Base-by-base conservation (phyloP, 495 filamentous ascomycete species). In the Talaromyces borbonicus region DNA sequence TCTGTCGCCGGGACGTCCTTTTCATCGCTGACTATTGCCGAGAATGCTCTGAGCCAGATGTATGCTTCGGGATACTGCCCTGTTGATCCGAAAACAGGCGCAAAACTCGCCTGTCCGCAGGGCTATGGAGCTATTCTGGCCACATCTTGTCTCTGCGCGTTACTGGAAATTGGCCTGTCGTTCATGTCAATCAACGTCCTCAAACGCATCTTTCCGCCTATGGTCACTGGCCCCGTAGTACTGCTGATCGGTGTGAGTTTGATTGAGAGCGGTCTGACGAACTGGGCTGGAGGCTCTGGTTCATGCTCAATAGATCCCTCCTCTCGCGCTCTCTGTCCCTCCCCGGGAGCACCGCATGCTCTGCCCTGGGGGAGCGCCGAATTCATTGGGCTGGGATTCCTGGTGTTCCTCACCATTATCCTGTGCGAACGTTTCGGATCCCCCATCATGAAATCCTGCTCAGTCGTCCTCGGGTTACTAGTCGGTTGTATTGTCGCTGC, bases 1-100 rank as follows among this genome's bases (percentile, higher is more conserved):
- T 90, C 85, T 1, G 87, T 95, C n/a, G 85, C 94, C 14, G 87
- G 87, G 38, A 85, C 85, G 20, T 88, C 83, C 1, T 95, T 95
- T 61, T 74, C 87, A 15, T 85, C 87, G 39, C 92, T 96, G 50
- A 86, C 89, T 5, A 81, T 95, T 14, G 85, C 87, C 8, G 72
- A 75, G 5, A 85, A 85, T 18, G 84, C 80, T 0, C 80, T 95
- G 39, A 48, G 61, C 8, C 87, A 95, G 54, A 95, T 95, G 86
- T 95, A 95, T 59, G 66, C 64, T 19, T 89, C 85, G 33, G 89
- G 89, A 15, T 74, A 69, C 43, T 94, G 88, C 49, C 85, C 85
- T 1, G 63, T 69, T 1, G 79, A 66, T 38, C 67, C 65, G 1
- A 67, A 80, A 45, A 85, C 85, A 24, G 79, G 67, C 29, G 18